A percentile compares a stretch with the other conserved stretches of the same genome.
Evolutionary conservation across 257 asterid genomes (phyloP).

Genomic region (Przewalskia tangutica): DNA sequence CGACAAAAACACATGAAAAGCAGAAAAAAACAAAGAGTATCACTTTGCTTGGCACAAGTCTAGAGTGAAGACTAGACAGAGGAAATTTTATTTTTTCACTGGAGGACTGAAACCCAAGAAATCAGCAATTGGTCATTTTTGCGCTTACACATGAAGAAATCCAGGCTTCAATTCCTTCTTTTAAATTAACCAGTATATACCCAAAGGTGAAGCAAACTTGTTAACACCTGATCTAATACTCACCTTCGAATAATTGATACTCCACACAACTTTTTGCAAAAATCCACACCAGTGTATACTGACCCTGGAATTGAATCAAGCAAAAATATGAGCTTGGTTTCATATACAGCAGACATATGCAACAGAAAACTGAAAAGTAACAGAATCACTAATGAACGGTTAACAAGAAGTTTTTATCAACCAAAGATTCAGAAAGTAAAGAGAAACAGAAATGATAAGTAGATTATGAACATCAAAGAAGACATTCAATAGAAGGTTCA

Average conservation of each 20-base stretch:
- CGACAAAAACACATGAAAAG: not conserved
- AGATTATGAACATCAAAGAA: not conserved
- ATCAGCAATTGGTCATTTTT: not conserved
- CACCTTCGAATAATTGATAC: slow-evolving; percentile 97
- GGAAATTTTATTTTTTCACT: not conserved
- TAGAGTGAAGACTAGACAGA: not conserved
- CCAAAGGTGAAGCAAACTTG: not conserved
- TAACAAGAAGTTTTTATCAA: not conserved
- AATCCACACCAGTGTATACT: slow-evolving; percentile 87
- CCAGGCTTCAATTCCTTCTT: not conserved
- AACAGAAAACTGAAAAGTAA: not conserved
- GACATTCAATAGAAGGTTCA: not conserved
- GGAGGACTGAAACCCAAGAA: not conserved
- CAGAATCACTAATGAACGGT: not conserved
- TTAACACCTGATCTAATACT: slow-evolving; percentile 15
- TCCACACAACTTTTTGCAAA: slow-evolving; percentile 98
- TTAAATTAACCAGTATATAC: not conserved
- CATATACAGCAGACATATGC: not conserved
- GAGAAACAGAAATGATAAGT: not conserved
- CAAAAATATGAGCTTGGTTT: slow-evolving; percentile 1
- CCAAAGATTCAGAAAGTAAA: not conserved
- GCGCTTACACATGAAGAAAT: not conserved
- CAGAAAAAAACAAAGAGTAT: not conserved
- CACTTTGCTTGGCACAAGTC: not conserved
- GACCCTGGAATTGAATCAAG: slow-evolving; percentile 49